Evolutionary conservation across 352 stramenopile genomes (phyloP), one percentile per base, ranked within the genome.

Genomic region (Globisporangium abappressorium): DNA sequence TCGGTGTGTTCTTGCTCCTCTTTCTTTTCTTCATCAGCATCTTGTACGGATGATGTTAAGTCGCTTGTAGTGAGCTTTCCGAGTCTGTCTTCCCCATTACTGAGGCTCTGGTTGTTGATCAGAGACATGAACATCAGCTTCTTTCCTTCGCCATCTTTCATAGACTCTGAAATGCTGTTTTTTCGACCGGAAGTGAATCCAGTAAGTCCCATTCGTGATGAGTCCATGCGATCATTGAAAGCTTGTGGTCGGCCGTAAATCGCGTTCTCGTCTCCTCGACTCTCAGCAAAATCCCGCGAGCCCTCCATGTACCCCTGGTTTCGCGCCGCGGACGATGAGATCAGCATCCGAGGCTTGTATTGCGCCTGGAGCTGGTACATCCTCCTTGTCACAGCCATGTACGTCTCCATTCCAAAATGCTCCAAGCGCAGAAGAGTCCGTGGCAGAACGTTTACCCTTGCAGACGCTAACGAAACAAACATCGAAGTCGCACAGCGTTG

Each of bases 401-500:
- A 78, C 11, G 84, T 68, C 54, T 87, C 77, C 24, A 85, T 69
- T 3, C 67, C 77, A 47, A 88, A 90, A 46, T 90, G 78, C 58
- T 90, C 82, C 51, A 89, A 59, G 28, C 80, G 79, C 51, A 90
- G 56, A 20, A 87, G 30, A 30, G 82, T 84, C 8, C 79, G 72
- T 6, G 82, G 80, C 14, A 90, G 68, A 33, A 89, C 54, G 57
- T 87, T 79, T 24, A 89, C 69, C 30, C 80, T 77, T 9, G 72
- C 75, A 36, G 82, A 90, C 26, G 76, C 71, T 36, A 90, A 38
- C 5, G 41, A 61, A 20, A 72, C 36, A 20, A 46, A 20, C 54
- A 68, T 41, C 54, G 61, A 56, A 14, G 60, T 55, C 53, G 53
- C 55, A 49, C 61, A 53, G 24, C 12, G 41, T 5, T 60, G 26